Evolutionary conservation across 352 stramenopile genomes (phyloP).

Genomic region (Saprolegnia diclina): DNA sequence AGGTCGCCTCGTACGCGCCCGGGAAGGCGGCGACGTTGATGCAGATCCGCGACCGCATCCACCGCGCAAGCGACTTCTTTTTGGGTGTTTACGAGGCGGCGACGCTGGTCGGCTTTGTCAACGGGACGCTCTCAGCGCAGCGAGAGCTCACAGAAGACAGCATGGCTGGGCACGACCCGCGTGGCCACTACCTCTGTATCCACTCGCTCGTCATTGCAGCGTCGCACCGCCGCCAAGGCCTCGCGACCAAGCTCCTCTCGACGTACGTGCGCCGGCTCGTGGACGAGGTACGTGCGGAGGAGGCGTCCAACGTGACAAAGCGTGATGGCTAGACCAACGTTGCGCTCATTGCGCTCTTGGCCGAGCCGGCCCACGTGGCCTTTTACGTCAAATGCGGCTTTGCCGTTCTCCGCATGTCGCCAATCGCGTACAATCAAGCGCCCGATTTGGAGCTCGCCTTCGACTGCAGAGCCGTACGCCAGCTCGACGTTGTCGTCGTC

Average conservation of each 20-base stretch:
- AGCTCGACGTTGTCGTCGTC: slow-evolving; percentile 43
- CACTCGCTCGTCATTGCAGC: slow-evolving; percentile 80
- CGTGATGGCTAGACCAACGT: slow-evolving; percentile 36
- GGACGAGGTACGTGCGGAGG: slow-evolving; percentile 26
- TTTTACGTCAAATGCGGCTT: slow-evolving; percentile 87
- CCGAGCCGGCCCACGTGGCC: slow-evolving; percentile 65
- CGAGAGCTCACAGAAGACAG: slow-evolving; percentile 53
- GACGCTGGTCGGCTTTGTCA: slow-evolving; percentile 84
- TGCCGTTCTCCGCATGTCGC: slow-evolving; percentile 44
- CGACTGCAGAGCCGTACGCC: slow-evolving; percentile 36
- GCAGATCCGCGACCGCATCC: slow-evolving; percentile 74
- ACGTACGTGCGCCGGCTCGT: slow-evolving; percentile 60
- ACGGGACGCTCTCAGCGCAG: slow-evolving; percentile 55
- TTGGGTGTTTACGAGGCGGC: slow-evolving; percentile 26
- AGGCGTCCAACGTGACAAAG: background rate
- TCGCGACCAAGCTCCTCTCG: slow-evolving; percentile 71
- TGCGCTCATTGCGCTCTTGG: slow-evolving; percentile 64
- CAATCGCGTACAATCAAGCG: slow-evolving; percentile 76
- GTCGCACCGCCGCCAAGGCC: slow-evolving; percentile 56
- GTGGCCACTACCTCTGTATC: slow-evolving; percentile 75
- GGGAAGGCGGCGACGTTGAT: slow-evolving; percentile 82
- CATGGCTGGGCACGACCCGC: slow-evolving; percentile 71
- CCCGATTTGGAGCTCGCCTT: slow-evolving; percentile 71
- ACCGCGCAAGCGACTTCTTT: slow-evolving; percentile 76
- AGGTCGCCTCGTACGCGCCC: slow-evolving; percentile 61